These are phyloP conservation scores for Yamadazyma dushanensis DNA, from an alignment of 1,139 yeast genomes.

Conservation along the genomic window DNA sequence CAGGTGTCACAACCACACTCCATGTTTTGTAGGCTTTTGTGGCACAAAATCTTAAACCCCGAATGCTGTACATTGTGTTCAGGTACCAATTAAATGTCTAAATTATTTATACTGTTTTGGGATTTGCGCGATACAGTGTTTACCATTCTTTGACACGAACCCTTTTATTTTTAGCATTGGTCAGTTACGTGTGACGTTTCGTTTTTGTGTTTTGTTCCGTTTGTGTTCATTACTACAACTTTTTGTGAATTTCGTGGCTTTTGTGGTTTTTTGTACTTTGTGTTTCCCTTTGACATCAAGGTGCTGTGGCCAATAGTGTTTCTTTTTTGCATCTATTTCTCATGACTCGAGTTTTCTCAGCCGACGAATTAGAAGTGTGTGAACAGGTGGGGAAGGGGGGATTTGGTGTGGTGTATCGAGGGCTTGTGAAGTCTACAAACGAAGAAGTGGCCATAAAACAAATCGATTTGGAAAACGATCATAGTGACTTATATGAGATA, in stretches of 20 bases:
- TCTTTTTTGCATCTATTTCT: conserved; percentile 1
- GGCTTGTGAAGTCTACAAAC: conserved; percentile 52
- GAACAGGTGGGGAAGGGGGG: conserved; percentile 89
- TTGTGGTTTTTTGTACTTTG: background rate
- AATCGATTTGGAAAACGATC: conserved; percentile 77
- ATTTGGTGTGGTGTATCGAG: conserved; percentile 84
- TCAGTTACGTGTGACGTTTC: conserved; percentile 1
- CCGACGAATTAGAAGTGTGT: conserved; percentile 52
- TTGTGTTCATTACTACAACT: too few relatives aligned
- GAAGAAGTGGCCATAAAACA: conserved; percentile 66
- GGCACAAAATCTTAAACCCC: too few relatives aligned
- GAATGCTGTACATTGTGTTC: too few relatives aligned
- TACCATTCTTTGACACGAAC: conserved; percentile 1
- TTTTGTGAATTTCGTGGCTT: too few relatives aligned
- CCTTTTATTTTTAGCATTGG: background rate
- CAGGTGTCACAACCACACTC: too few relatives aligned
- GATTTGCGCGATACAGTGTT: conserved; percentile 1
- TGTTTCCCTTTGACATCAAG: background rate
- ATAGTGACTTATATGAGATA: conserved; percentile 74
- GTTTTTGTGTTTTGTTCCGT: too few relatives aligned
- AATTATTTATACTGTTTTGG: background rate
- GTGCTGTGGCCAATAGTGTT: too few relatives aligned
- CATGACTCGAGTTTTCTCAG: conserved; percentile 25
- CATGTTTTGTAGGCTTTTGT: too few relatives aligned
- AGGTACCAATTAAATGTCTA: background rate